A percentile compares a stretch with the other conserved stretches of the same genome.
Conservation (phyloP, 257 asterid species). For the Solanum pimpinellifolium region DNA sequence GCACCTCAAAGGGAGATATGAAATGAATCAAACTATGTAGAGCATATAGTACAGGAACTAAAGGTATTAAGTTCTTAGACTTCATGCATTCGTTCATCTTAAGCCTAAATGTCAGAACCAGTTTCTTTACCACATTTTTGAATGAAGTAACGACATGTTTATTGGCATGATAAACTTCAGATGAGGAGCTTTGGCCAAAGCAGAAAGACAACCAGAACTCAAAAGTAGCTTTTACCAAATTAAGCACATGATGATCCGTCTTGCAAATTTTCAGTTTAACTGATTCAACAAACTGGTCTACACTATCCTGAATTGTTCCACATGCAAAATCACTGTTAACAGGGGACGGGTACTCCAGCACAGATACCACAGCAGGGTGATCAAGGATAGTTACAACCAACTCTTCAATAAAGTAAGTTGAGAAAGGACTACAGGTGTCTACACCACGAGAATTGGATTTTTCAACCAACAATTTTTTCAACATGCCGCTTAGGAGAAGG, state of each 20-base stretch:
- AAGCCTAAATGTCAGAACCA: slow-evolving; percentile 40
- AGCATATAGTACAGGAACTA: slow-evolving; percentile 25
- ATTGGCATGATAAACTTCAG: slow-evolving; percentile 19
- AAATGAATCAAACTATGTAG: slow-evolving; percentile 7
- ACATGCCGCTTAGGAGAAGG: slow-evolving; percentile 37
- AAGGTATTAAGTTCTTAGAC: slow-evolving; percentile 31
- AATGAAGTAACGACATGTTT: slow-evolving; percentile 33
- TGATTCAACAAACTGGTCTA: slow-evolving; percentile 36
- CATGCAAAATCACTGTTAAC: slow-evolving; percentile 26
- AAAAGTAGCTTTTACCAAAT: slow-evolving; percentile 38
- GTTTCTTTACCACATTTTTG: slow-evolving; percentile 34
- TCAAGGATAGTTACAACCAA: slow-evolving; percentile 47
- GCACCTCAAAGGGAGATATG: slow-evolving; percentile 23
- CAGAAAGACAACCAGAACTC: slow-evolving; percentile 34
- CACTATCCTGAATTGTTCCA: slow-evolving; percentile 27
- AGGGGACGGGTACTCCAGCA: slow-evolving; percentile 46
- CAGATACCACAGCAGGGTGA: slow-evolving; percentile 52
- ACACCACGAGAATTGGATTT: slow-evolving; percentile 11
- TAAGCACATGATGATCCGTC: slow-evolving; percentile 54
- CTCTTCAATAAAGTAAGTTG: slow-evolving; percentile 28
- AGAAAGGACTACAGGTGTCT: slow-evolving; percentile 13
- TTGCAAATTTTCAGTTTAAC: slow-evolving; percentile 30
- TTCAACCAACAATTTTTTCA: slow-evolving; percentile 42
- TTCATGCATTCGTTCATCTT: slow-evolving; percentile 47
- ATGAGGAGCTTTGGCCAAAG: slow-evolving; percentile 14